These are phyloP conservation scores for Corinectria fuckeliana DNA, from an alignment of 2,329 filamentous ascomycete species.

Conservation along the genomic window DNA sequence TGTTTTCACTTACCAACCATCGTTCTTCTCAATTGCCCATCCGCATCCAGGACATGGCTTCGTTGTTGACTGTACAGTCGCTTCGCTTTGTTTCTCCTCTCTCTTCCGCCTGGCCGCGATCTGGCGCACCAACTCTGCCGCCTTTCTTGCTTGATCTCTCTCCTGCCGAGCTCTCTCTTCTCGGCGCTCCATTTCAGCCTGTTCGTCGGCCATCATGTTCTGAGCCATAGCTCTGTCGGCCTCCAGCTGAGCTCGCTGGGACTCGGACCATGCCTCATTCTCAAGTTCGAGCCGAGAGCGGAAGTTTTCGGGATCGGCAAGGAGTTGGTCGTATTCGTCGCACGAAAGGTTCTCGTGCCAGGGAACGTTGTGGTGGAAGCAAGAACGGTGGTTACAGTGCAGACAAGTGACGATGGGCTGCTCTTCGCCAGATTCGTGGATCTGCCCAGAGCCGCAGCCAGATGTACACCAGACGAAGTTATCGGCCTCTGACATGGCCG, in stretches of 20 bases:
- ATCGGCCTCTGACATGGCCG: constrained; percentile 49
- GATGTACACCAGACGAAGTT: constrained; percentile 62
- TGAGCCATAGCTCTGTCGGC: constrained; percentile 48
- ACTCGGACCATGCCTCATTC: constrained; percentile 44
- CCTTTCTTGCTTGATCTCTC: constrained; percentile 33
- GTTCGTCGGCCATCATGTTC: constrained; percentile 42
- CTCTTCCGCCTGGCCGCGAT: constrained; percentile 38
- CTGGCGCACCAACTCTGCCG: constrained; percentile 36
- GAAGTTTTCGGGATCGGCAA: constrained; percentile 48
- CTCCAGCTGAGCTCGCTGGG: constrained; percentile 55
- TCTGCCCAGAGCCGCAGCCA: constrained; percentile 58
- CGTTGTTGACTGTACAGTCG: constrained; percentile 40
- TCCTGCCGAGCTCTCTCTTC: constrained; percentile 33
- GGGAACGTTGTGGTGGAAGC: constrained; percentile 49
- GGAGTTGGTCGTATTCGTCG: constrained; percentile 49
- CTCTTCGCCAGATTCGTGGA: constrained; percentile 50
- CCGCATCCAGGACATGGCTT: constrained; percentile 49
- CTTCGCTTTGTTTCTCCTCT: constrained; percentile 45
- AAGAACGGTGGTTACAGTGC: constrained; percentile 48
- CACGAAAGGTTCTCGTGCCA: constrained; percentile 53
- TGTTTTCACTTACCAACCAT: constrained; percentile 50
- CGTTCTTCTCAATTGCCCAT: constrained; percentile 49
- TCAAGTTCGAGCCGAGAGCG: constrained; percentile 45
- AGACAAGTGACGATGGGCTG: constrained; percentile 52
- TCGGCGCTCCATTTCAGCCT: constrained; percentile 33